These are phyloP conservation scores for Polychaeton citri DNA, from an alignment of 2,329 filamentous ascomycete genomes.

Conservation along the genomic window DNA sequence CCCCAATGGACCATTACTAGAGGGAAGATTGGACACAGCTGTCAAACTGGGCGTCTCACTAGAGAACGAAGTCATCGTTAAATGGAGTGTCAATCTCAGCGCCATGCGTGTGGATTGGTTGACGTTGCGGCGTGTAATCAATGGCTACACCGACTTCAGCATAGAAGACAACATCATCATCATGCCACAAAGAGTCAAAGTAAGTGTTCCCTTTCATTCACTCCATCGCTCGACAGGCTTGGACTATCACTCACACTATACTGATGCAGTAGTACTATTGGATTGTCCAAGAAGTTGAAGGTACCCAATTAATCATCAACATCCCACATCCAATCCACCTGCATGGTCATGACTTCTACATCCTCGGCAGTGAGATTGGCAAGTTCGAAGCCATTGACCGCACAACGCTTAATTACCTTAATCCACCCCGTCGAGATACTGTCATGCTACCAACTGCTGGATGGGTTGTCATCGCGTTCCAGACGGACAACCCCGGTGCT, in stretches of 20 bases:
- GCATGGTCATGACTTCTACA: slow-evolving; percentile 33
- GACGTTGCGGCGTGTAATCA: slow-evolving; percentile 30
- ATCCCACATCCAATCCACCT: slow-evolving; percentile 18
- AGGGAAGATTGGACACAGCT: slow-evolving; percentile 13
- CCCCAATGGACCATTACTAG: slow-evolving; percentile 16
- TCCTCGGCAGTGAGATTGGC: slow-evolving; percentile 24
- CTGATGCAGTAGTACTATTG: not conserved
- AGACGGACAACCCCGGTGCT: slow-evolving; percentile 21
- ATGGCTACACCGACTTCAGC: slow-evolving; percentile 28
- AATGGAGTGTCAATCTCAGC: slow-evolving; percentile 23
- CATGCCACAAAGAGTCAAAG: slow-evolving; percentile 6
- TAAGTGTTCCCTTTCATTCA: not conserved
- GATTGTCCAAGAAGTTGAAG: not conserved
- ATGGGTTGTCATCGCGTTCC: slow-evolving; percentile 20
- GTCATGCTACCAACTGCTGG: slow-evolving; percentile 19
- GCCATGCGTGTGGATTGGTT: slow-evolving; percentile 31
- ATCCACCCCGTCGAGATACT: slow-evolving; percentile 20
- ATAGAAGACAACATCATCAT: slow-evolving; percentile 26
- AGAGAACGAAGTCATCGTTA: slow-evolving; percentile 16
- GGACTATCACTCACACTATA: no score
- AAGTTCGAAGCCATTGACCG: slow-evolving; percentile 7
- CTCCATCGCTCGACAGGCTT: no score
- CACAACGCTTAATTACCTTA: slow-evolving; percentile 18
- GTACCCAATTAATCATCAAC: slow-evolving; percentile 8
- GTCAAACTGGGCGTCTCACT: slow-evolving; percentile 16